Base-by-base conservation (phyloP, 495 filamentous ascomycete species). In the Podospora fimiseda region DNA sequence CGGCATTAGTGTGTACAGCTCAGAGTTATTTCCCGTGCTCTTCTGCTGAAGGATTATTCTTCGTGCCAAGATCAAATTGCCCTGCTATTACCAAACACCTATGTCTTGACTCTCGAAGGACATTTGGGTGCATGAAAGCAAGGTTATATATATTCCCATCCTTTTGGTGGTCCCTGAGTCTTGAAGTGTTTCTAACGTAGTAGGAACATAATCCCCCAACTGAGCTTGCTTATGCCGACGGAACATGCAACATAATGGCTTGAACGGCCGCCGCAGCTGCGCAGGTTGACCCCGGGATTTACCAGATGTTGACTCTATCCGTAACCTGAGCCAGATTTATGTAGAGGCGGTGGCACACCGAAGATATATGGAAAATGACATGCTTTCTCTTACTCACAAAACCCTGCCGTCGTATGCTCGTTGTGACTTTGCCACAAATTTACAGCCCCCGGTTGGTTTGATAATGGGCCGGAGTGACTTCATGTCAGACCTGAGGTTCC, bases 1-100 rank as follows among this genome's bases (percentile, higher is more conserved):
- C 68, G 93, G 93, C 93, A 98, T 95, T 86, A 88, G 90, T 98
- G 93, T 98, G 93, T 98, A 98, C 93, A 96, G 89, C 90, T 80
- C 77, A 80, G 80, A 80, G 80, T 76, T 71, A 36, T 52, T 48
- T 49, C 67, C 80, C 71, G 86, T 90, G 87, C 82, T 79, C 81
- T 77, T 72, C 46, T 65, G 87, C 88, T 96, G 92, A 97, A 97
- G 93, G 93, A 92, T 86, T 72, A 85, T 77, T 75, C 76, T 84
- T 85, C 90, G 88, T 98, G 93, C 93, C 93, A 76, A 96, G 84
- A 98, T 67, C 67, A 73, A 75, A 48, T 44, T 38, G 85, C 82
- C 80, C 74, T 80, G 83, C 81, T 66, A 87, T 91, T 95, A 95
- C 88, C 90, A 93, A 95, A 88, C 89, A 89, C 85, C 75, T 76